Evolutionary conservation across 257 asterid genomes (phyloP), one percentile per base, ranked within the genome.

Genomic region (Solanum tarapatanum): DNA sequence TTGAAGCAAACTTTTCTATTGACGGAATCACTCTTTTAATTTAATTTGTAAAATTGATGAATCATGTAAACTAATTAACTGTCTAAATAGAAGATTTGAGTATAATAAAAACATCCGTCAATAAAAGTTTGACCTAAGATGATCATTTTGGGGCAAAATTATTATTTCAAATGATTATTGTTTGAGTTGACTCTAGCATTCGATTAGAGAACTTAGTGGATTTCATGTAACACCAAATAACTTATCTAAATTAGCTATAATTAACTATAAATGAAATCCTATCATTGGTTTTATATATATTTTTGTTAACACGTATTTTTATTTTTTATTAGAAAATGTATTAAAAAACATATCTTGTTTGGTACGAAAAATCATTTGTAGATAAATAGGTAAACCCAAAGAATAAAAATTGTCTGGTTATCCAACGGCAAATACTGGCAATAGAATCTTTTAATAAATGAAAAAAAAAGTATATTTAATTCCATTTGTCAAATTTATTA

Each of bases 351-450:
- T 1, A 21, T 45, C 19, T 39, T 28, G 2, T 85, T 85, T 85
- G 74, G 43, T 85, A 66, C 66, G 19, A 58, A 7, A 36, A 66
- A 69, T 21, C 68, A 85, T 43, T 64, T 66, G 39, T 68, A 66
- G 23, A 68, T 51, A 85, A 35, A 2, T 85, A 68, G 83, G 83
- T 85, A 48, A 82, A 87, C 64, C 84, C 5, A 85, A 21, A 39
- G 88, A 26, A 80, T 80, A 62, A 80, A 45, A 26, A 72, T 84
- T 93, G 90, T 90, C 92, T 88, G 92, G 84, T 87, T 86, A 82
- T 77, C 68, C 43, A 83, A 80, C 55, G 11, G 88, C 88, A 77
- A 90, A 68, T 86, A 84, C 86, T 69, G 82, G 80, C 91, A 70
- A 84, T 26, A 86, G 91, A 89, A 91, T 92, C 86, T 88, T 91